Percentiles rank a stretch among this genome's conserved stretches.
phyloP scores from a whole-genome alignment of 257 asterid genomes.

The Phtheirospermum japonicum region DNA sequence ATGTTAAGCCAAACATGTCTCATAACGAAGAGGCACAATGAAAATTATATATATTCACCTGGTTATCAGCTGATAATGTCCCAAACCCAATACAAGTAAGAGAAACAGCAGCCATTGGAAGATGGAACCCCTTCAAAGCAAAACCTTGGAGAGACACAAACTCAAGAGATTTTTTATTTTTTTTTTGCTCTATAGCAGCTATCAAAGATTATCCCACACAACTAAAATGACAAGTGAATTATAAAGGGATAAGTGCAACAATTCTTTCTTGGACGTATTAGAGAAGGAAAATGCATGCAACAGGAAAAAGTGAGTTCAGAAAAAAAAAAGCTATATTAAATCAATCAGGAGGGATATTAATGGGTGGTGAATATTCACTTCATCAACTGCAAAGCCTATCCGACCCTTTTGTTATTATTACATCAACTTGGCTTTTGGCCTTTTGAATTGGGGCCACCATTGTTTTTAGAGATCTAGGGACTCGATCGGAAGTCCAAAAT shows the following conservation, averaged over 20 bases:
- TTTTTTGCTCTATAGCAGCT: neutral
- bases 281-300: slow-evolving; percentile 1
- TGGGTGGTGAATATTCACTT: slow-evolving; percentile 43
- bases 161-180: neutral
- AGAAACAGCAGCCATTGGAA: slow-evolving; percentile 49
- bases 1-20: neutral
- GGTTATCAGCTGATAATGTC: slow-evolving; percentile 30
- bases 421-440: slow-evolving; percentile 19
- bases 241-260: neutral
- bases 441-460: neutral
- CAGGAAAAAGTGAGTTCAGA: neutral
- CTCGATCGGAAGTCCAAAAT: no score
- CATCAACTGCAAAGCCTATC: slow-evolving; percentile 36
- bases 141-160: no score
- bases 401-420: slow-evolving; percentile 4
- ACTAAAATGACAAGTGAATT: slow-evolving; percentile 16
- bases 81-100: slow-evolving; percentile 39
- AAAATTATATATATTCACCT: slow-evolving; percentile 31
- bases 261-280: slow-evolving; percentile 31
- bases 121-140: slow-evolving; percentile 18
- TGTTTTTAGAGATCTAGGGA: no score
- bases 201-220: neutral
- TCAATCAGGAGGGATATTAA: neutral
- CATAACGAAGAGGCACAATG: no score
- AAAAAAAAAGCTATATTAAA: neutral